These are phyloP conservation scores for Acorus gramineus DNA, from an alignment of 106 monocot genomes.

Conservation along the genomic window DNA sequence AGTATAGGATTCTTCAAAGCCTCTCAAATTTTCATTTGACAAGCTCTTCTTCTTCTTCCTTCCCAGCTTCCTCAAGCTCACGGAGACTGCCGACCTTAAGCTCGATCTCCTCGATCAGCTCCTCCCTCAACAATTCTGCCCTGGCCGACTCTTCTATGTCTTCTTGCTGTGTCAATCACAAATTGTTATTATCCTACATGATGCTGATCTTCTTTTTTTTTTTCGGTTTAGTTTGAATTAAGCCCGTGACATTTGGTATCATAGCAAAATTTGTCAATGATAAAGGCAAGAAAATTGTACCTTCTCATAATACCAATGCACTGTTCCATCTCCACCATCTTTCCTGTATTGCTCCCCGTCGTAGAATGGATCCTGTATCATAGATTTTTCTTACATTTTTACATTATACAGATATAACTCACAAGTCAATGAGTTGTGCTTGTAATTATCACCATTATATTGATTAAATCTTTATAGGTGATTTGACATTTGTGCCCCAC, in stretches of 20 bases:
- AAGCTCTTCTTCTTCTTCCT: conserved; percentile 54
- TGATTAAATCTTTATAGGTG: too few relatives aligned
- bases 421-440: background rate
- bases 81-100: conserved; percentile 73
- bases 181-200: background rate
- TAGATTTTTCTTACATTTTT: background rate
- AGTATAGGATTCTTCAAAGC: background rate
- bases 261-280: background rate
- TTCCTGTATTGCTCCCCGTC: conserved; percentile 74
- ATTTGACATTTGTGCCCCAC: too few relatives aligned
- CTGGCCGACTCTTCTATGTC: conserved; percentile 68
- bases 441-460: too few relatives aligned
- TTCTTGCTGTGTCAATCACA: conserved; percentile 55
- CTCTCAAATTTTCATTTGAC: conserved; percentile 26
- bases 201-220: background rate
- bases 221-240: too few relatives aligned
- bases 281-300: conserved; percentile 12
- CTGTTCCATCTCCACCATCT: conserved; percentile 87
- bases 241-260: background rate
- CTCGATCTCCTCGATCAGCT: conserved; percentile 90
- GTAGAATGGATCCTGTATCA: conserved; percentile 77
- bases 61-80: conserved; percentile 74
- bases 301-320: conserved; percentile 78
- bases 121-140: conserved; percentile 74
- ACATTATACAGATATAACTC: background rate